Evolutionary conservation across 2,329 filamentous ascomycete genomes (phyloP).

Genomic region (Sporothrix mexicana): DNA sequence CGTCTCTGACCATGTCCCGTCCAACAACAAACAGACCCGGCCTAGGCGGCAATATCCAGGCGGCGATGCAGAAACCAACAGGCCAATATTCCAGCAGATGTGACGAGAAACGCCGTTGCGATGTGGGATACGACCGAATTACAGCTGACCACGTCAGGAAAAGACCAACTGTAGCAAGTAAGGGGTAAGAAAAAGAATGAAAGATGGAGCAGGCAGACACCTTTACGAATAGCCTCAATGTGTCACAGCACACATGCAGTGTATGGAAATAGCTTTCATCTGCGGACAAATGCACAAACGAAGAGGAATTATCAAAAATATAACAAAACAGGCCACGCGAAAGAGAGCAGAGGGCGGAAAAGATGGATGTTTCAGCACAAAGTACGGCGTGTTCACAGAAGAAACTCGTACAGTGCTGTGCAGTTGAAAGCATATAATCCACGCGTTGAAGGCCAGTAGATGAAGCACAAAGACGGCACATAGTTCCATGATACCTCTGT

Average conservation of each 20-base stretch:
- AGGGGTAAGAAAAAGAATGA: background rate
- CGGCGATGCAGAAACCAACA: slow-evolving; percentile 2
- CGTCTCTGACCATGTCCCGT: no score
- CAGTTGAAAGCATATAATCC: no score
- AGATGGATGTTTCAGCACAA: no score
- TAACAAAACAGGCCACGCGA: background rate
- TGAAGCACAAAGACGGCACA: background rate
- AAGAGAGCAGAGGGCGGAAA: no score
- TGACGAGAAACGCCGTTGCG: background rate
- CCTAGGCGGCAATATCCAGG: background rate
- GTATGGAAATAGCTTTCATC: background rate
- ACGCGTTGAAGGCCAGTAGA: no score
- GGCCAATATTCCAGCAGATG: background rate
- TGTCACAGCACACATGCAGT: background rate
- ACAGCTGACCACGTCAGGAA: slow-evolving; percentile 8
- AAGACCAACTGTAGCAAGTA: background rate
- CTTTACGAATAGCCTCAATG: background rate
- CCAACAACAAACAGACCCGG: background rate
- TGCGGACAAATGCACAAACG: background rate
- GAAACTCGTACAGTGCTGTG: no score
- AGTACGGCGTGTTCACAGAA: no score
- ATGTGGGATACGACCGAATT: background rate
- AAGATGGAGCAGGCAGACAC: background rate
- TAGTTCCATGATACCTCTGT: no score
- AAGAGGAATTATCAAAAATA: background rate